Conservation (phyloP, 257 asterid genomes). For the Solanum bukasovii region DNA sequence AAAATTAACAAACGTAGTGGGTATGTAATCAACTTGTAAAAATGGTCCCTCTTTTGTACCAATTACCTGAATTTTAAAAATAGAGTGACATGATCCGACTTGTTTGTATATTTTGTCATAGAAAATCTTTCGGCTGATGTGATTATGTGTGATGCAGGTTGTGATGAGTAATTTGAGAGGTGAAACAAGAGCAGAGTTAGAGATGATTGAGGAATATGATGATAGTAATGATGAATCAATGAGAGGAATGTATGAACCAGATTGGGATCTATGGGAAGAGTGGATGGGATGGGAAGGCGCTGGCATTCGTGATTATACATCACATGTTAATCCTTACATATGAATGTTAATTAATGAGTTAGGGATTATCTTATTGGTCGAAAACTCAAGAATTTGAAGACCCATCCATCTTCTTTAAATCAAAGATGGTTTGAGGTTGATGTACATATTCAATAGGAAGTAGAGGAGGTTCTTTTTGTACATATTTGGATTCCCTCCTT, state of each 20-base stretch:
- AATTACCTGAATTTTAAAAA: too few relatives aligned
- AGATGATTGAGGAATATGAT: conserved; percentile 7
- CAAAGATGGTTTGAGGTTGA: not conserved
- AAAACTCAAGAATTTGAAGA: not conserved
- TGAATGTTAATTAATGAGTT: not conserved
- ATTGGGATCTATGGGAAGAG: conserved; percentile 85
- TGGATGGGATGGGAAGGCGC: conserved; percentile 99
- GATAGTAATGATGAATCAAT: conserved; percentile 11
- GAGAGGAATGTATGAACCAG: conserved; percentile 51
- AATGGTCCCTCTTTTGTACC: not conserved
- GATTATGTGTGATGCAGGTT: conserved; percentile 24
- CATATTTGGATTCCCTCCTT: not conserved
- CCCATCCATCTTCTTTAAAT: not conserved
- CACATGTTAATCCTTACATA: conserved; percentile 52
- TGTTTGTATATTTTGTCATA: too few relatives aligned
- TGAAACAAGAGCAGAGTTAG: conserved; percentile 14
- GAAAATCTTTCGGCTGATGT: not conserved
- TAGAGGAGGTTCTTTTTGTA: not conserved
- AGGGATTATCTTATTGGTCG: not conserved
- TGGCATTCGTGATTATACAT: conserved; percentile 71
- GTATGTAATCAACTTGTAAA: not conserved
- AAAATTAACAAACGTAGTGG: not conserved
- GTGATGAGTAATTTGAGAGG: conserved; percentile 63
- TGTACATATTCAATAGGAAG: not conserved
- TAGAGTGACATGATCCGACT: not conserved